Evolutionary conservation across 768 basidiomycete species (phyloP).

Genomic region (Scleroderma citrinum): DNA sequence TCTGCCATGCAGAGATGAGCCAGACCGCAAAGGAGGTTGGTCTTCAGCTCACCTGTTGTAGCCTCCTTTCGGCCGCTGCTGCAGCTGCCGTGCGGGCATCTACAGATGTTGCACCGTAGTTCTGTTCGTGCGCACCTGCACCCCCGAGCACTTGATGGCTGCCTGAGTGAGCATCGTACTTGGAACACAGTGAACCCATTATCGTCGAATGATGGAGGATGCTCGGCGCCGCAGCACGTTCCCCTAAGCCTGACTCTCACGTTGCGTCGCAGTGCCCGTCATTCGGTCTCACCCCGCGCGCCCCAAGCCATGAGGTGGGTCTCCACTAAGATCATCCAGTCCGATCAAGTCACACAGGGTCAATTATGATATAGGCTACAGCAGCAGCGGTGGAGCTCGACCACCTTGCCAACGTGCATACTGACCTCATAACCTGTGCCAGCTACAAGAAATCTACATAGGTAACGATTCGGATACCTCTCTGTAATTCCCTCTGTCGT

Average conservation of each 20-base stretch:
- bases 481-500: conserved; percentile 40
- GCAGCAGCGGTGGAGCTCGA: too few species aligned
- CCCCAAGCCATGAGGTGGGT: background rate
- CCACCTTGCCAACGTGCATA: conserved; percentile 1
- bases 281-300: background rate
- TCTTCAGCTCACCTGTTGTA: conserved; percentile 43
- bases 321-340: background rate
- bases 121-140: conserved; percentile 23
- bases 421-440: background rate
- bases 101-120: conserved; percentile 22
- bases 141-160: conserved; percentile 45
- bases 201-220: background rate
- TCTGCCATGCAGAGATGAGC: conserved; percentile 28
- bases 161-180: conserved; percentile 34
- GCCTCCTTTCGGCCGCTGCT: conserved; percentile 56
- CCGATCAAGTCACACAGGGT: background rate
- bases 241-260: background rate
- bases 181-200: conserved; percentile 61
- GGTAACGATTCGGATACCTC: conserved; percentile 31
- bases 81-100: conserved; percentile 53
- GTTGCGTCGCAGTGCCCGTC: background rate
- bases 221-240: background rate
- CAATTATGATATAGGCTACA: too few species aligned
- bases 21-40: conserved; percentile 5
- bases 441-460: conserved; percentile 9